Percentiles rank a stretch among this genome's conserved stretches.
These are phyloP conservation scores for Trypanosomatidae sp. DNA, from an alignment of 208 protist genomes.

Conservation along the genomic window DNA sequence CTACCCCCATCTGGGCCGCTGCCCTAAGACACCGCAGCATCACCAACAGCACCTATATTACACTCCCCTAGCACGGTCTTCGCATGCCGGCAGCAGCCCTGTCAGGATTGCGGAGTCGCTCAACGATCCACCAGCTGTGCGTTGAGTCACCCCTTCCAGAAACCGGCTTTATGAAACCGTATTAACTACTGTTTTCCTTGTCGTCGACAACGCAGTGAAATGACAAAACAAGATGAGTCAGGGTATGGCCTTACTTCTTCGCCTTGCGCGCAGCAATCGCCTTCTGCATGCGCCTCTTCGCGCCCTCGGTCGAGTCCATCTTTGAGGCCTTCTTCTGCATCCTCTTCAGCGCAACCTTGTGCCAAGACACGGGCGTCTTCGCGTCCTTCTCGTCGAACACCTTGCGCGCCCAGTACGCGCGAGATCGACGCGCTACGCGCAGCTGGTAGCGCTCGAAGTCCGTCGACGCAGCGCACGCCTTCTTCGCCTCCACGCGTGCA, in stretches of 20 bases:
- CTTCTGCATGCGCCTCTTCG: slow-evolving; percentile 91
- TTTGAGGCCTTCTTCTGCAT: slow-evolving; percentile 87
- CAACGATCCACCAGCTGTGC: background rate
- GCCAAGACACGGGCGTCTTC: slow-evolving; percentile 88
- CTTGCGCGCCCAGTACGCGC: slow-evolving; percentile 90
- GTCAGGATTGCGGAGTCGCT: background rate
- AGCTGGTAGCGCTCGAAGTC: slow-evolving; percentile 94
- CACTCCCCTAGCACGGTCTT: background rate
- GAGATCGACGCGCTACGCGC: slow-evolving; percentile 88
- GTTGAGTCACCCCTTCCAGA: no score
- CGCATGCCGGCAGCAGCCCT: background rate
- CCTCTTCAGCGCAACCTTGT: slow-evolving; percentile 87
- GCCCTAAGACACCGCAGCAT: background rate
- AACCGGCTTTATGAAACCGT: background rate
- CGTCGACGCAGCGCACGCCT: slow-evolving; percentile 77
- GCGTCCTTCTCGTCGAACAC: slow-evolving; percentile 90
- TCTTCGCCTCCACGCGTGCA: slow-evolving; percentile 74
- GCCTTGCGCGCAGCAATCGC: slow-evolving; percentile 71
- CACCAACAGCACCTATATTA: background rate
- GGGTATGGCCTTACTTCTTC: slow-evolving; percentile 36
- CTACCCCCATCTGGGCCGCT: background rate
- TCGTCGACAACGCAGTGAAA: background rate
- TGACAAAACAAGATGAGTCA: slow-evolving; percentile 12
- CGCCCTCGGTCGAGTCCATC: slow-evolving; percentile 63
- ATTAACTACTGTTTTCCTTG: background rate